These are phyloP conservation scores for Phytopythium oedochilum DNA, from an alignment of 352 stramenopile genomes.

Conservation along the genomic window DNA sequence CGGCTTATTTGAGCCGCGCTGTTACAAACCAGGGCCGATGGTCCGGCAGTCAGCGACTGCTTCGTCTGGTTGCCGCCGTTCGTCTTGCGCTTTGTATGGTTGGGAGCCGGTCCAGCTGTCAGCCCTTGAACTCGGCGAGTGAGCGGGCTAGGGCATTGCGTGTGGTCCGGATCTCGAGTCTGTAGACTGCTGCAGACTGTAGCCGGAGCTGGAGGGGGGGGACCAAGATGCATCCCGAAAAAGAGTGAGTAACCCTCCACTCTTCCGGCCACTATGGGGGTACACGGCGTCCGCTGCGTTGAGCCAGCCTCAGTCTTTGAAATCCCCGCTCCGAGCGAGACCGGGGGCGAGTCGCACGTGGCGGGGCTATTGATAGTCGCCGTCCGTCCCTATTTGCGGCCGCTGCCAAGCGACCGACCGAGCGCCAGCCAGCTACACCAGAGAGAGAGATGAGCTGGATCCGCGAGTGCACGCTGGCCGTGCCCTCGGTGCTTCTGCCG, in stretches of 20 bases:
- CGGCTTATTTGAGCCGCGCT: neutral
- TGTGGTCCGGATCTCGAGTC: neutral
- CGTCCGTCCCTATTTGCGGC: no score
- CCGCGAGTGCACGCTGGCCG: conserved; percentile 20
- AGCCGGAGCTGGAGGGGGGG: neutral
- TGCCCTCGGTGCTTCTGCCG: conserved; percentile 28
- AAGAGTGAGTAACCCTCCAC: conserved; percentile 2
- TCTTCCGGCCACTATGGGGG: neutral
- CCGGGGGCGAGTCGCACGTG: neutral
- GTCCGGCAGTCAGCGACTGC: neutral
- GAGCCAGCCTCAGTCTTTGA: neutral
- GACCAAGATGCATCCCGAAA: conserved; percentile 3
- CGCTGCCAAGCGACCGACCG: neutral
- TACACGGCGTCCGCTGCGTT: neutral
- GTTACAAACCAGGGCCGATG: neutral
- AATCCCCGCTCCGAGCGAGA: neutral
- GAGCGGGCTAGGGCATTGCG: neutral
- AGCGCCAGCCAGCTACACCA: no score
- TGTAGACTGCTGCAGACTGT: no score
- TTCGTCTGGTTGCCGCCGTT: neutral
- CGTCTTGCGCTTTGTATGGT: neutral
- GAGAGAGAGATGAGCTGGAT: conserved; percentile 29
- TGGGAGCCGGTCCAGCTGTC: conserved; percentile 1
- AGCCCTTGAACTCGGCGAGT: neutral
- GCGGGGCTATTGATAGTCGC: neutral